Percentiles rank a stretch among this genome's conserved stretches.
Conservation (phyloP, 176 grass and related monocot species). For the Triticum timopheevii region DNA sequence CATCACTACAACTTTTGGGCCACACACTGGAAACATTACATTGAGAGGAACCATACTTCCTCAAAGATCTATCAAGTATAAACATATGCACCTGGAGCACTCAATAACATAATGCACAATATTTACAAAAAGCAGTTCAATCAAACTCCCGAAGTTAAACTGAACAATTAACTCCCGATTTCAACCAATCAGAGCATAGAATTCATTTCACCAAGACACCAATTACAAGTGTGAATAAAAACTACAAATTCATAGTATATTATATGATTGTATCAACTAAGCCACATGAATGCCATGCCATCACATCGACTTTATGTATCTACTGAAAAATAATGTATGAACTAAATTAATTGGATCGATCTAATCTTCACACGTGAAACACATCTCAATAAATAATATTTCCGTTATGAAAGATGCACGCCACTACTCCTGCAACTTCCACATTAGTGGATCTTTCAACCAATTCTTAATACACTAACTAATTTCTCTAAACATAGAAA, state of each 20-base stretch:
- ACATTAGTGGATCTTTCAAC: not conserved
- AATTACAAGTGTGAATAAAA: constrained; percentile 10
- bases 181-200: constrained; percentile 11
- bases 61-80: not conserved
- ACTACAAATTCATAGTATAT: not conserved
- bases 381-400: not conserved
- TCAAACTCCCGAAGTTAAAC: not conserved
- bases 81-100: not conserved
- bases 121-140: constrained; percentile 20
- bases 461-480: not conserved
- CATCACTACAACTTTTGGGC: not conserved
- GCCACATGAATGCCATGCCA: not conserved
- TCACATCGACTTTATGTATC: not conserved
- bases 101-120: not conserved
- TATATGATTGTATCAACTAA: constrained; percentile 6
- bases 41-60: not conserved
- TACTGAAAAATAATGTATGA: not conserved
- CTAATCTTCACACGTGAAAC: not conserved
- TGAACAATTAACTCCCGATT: not conserved
- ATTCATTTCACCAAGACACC: not conserved
- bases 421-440: not conserved
- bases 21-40: not conserved
- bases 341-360: not conserved
- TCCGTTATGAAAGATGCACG: not conserved
- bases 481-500: not conserved